Base-by-base conservation (phyloP, 2,329 filamentous ascomycete genomes). In the Paecilomyces variotii region DNA sequence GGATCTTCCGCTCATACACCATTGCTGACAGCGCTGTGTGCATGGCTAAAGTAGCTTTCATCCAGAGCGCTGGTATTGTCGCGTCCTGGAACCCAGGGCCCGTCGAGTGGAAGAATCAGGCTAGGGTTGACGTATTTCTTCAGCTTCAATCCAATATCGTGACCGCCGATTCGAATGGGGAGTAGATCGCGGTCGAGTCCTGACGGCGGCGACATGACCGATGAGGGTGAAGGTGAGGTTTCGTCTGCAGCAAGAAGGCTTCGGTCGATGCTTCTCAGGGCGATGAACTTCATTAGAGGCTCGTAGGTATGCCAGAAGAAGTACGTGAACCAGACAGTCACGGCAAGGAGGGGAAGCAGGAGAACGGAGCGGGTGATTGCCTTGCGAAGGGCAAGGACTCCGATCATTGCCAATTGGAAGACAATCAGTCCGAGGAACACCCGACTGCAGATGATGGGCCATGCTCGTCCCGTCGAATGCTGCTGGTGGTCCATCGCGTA, bases 401-500 rank as follows among this genome's bases (percentile, higher is more conserved):
- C 93, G 25, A 90, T 87, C 82, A 96, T 94, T 53, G 94, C 91
- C 25, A 96, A 76, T 73, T 99, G 91, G 69, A 97, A 97, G 50
- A 97, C 84, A 2, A 95, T 77, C 9, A 97, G 77, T 0, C 94
- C 94, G 26, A 97, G 79, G 58, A 97, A 84, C 60, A 97, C 83
- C 35, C 94, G 89, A 69, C 94, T 91, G 75, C 91, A 96, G 62
- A 99, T 96, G 83, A 99, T 96, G 54, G 89, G 88, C 94, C 94
- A 99, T 3, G 92, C 91, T 61, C 88, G 87, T 24, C 95, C 95
- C 0, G 93, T 97, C 14, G 91, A 91, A 70, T 96, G 91, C 69
- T 95, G 91, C 54, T 61, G 89, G 72, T 97, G 93, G 67, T 97
- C 92, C 94, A 99, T 99, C 32, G 94, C 91, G 73, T 99, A 99